phyloP scores from a whole-genome alignment of 169 alveolate genomes.

The Plasmodium vinckei region DNA sequence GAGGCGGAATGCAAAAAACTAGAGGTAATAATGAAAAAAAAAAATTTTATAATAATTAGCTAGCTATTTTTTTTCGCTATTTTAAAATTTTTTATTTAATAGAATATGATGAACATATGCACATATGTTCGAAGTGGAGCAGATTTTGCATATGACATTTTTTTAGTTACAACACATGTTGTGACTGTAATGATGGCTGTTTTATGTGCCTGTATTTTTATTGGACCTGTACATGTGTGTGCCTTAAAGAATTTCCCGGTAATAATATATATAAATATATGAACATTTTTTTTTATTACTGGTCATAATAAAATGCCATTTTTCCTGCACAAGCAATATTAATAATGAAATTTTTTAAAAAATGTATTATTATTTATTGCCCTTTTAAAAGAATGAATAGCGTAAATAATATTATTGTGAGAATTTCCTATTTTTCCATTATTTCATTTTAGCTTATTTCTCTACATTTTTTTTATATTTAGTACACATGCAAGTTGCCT shows the following conservation, averaged over 20 bases:
- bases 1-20: conserved; percentile 78
- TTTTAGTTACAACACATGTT: conserved; percentile 87
- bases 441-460: not conserved
- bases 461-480: conserved; percentile 8
- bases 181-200: conserved; percentile 88
- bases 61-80: conserved; percentile 59
- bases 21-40: conserved; percentile 60
- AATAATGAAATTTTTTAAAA: not conserved
- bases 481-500: conserved; percentile 91
- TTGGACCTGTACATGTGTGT: conserved; percentile 89
- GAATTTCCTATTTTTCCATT: not conserved
- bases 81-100: not conserved
- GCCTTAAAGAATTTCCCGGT: conserved; percentile 89
- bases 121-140: conserved; percentile 83
- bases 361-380: not conserved
- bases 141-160: conserved; percentile 84
- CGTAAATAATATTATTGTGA: not conserved
- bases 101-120: conserved; percentile 84
- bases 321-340: conserved; percentile 1
- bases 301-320: conserved; percentile 10
- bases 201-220: conserved; percentile 88
- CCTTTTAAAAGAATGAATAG: not conserved
- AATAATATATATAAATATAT: conserved; percentile 15
- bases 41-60: conserved; percentile 30
- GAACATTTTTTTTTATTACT: conserved; percentile 11